These are phyloP conservation scores for Suillus sp. DNA, from an alignment of 768 basidiomycete species.

Conservation along the genomic window DNA sequence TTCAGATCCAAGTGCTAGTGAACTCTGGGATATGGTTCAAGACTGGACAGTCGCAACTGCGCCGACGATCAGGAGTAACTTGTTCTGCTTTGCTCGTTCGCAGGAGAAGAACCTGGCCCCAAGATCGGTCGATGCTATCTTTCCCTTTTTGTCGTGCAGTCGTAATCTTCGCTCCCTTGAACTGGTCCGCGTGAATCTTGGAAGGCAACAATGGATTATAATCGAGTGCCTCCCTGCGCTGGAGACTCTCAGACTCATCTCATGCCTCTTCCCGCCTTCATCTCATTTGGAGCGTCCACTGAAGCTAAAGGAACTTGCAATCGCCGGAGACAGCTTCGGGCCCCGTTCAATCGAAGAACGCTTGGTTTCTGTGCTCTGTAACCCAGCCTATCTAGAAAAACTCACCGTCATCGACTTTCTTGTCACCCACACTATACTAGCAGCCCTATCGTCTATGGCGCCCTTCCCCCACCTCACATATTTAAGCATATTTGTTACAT, in stretches of 20 bases:
- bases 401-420: not conserved
- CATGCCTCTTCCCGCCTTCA: not conserved
- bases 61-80: not conserved
- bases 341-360: not conserved
- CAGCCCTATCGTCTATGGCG: not conserved
- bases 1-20: constrained; percentile 1
- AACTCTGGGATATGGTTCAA: constrained; percentile 6
- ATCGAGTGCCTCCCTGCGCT: not conserved
- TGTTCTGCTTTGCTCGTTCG: not conserved
- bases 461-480: constrained; percentile 1
- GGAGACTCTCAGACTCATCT: constrained; percentile 1
- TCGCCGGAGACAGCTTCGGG: not conserved
- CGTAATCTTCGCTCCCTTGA: constrained; percentile 2
- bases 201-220: not conserved
- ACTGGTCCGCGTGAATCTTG: not conserved
- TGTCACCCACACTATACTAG: not conserved
- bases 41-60: not conserved
- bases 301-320: constrained; percentile 6
- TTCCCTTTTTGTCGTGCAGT: not conserved
- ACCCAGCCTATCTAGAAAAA: constrained; percentile 4
- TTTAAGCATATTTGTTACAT: not conserved
- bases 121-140: not conserved
- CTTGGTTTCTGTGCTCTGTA: constrained; percentile 1
- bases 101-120: not conserved
- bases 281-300: not conserved